phyloP scores from a whole-genome alignment of 1,284 basidiomycete species.

The Ustilago nuda region DNA sequence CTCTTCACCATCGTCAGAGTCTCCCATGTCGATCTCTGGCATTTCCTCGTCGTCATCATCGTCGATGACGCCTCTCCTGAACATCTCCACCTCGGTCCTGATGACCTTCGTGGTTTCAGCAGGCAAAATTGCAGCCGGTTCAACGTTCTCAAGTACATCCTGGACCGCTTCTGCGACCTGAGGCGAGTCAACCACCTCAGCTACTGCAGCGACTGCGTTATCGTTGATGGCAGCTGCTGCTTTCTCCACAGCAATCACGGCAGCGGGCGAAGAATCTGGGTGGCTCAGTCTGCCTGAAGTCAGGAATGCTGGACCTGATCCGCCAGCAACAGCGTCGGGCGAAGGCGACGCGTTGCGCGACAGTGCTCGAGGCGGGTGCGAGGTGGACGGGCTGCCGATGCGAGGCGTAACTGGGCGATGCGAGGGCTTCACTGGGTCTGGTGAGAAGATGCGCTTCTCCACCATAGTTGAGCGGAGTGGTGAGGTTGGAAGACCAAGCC shows the following conservation, averaged over 20 bases:
- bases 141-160: neutral
- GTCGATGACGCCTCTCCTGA: conserved; percentile 13
- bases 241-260: neutral
- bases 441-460: conserved; percentile 36
- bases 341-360: conserved; percentile 33
- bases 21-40: conserved; percentile 51
- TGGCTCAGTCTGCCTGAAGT: conserved; percentile 5
- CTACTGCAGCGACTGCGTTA: neutral
- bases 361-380: conserved; percentile 8
- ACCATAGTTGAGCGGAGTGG: conserved; percentile 17
- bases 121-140: neutral
- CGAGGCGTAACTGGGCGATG: conserved; percentile 35
- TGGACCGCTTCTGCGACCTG: conserved; percentile 11
- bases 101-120: neutral
- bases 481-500: conserved; percentile 21
- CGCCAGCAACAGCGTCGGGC: conserved; percentile 6
- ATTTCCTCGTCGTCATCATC: conserved; percentile 56
- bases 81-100: neutral
- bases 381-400: conserved; percentile 38
- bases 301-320: neutral
- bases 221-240: conserved; percentile 2
- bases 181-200: conserved; percentile 11
- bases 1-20: conserved; percentile 46
- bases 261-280: neutral
- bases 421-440: conserved; percentile 44